Base-by-base conservation (phyloP, 257 asterid species). In the Ballota nigra region DNA sequence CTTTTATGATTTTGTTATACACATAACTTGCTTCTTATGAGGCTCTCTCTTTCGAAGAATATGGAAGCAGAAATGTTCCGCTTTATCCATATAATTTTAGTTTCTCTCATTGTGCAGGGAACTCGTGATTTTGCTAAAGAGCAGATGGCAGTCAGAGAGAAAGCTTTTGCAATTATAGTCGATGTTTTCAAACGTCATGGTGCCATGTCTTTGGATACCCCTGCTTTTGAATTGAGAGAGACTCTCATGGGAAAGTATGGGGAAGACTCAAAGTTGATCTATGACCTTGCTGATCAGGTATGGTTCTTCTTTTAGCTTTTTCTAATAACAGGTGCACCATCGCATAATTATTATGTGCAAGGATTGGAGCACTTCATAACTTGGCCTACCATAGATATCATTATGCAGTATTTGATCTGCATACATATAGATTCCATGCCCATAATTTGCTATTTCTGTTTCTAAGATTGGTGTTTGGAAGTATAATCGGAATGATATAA, bases 221-320 rank as follows among this genome's bases (percentile, higher is more conserved):
- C 98, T 51, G 97, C 69, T 12, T 95, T 92, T 81, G 99, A 95
- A 79, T 41, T 95, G 89, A 85, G 97, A 72, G 99, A 95, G 78
- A 92, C 98, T 52, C 96, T 95, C 63, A 92, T 83, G 94, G 99
- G 99, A 2, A 95, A 95, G 75, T 95, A 95, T 74, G 99, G 98
- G 15, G 99, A 95, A 81, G 99, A 95, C 84, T 89, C 98, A 26
- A 95, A 92, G 78, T 85, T 95, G 83, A 89, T 95, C 43, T 95
- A 89, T 83, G 97, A 95, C 83, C 95, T 95, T 64, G 97, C 97
- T 47, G 98, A 95, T 80, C 99, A 95, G 98, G 99, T 83, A 73
- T 4, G 64, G 61, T 52, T 16, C 57, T 74, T 72, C 51, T 70
- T 76, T 77, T 62, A 7, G 43, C 24, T 18, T 31, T 33, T 28